phyloP scores from a whole-genome alignment of 1,284 basidiomycete genomes.

The Moniliophthora roreri region DNA sequence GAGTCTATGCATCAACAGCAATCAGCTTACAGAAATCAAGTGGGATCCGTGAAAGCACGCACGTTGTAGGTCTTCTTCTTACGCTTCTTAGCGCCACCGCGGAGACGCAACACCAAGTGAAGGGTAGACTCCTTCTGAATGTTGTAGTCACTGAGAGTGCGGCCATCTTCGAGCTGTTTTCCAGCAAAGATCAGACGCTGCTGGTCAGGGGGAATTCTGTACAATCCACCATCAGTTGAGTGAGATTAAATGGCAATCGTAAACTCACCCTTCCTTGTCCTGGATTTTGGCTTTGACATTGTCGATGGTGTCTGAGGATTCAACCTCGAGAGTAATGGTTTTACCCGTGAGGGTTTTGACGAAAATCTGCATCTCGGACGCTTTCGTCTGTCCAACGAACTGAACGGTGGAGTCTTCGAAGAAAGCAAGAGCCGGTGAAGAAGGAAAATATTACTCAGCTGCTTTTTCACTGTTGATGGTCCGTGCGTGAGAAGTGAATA shows the following conservation, averaged over 20 bases:
- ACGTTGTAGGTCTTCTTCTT: constrained; percentile 99
- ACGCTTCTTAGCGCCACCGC: constrained; percentile 98
- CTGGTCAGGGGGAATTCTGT: constrained; percentile 91
- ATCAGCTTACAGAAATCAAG: constrained; percentile 7
- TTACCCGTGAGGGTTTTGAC: constrained; percentile 99
- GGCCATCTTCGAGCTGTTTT: constrained; percentile 96
- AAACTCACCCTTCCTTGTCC: constrained; percentile 87
- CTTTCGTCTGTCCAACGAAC: constrained; percentile 82
- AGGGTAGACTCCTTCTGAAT: constrained; percentile 97
- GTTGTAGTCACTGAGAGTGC: constrained; percentile 86
- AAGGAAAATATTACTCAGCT: constrained; percentile 2
- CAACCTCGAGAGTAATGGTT: constrained; percentile 97
- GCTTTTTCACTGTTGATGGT: constrained; percentile 1
- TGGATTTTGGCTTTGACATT: constrained; percentile 98
- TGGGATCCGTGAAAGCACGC: constrained; percentile 22
- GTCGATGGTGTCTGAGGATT: constrained; percentile 96
- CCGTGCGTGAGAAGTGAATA: constrained; percentile 10
- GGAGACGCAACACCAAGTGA: constrained; percentile 92
- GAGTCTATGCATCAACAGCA: constrained; percentile 60
- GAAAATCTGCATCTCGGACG: constrained; percentile 89
- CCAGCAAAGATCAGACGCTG: constrained; percentile 98
- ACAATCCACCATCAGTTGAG: constrained; percentile 9
- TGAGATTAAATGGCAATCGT: neutral
- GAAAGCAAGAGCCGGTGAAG: constrained; percentile 48
- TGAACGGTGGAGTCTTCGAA: constrained; percentile 87